Base-by-base conservation (phyloP, 106 monocot species). In the Narthecium ossifragum region DNA sequence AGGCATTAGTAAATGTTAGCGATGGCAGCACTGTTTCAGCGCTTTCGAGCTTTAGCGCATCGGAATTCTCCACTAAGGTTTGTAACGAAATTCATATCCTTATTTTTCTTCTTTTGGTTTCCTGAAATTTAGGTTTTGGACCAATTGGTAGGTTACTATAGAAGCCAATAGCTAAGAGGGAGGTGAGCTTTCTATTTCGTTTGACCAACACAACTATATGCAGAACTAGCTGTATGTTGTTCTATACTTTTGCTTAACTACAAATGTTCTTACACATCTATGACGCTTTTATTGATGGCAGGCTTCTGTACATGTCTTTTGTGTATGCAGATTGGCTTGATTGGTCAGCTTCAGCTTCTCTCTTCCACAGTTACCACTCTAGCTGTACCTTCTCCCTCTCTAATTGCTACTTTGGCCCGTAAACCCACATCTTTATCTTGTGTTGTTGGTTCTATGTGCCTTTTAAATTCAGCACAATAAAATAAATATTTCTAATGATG, bases 311-410 rank as follows among this genome's bases (percentile, higher is more conserved):
- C 41, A 26, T 60, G 30, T 2, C 62, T 59, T 36, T 58, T 53
- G 53, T 56, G 71, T 24, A 13, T 80, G 78, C 83, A 98, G 96
- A 84, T 98, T 51, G 84, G 71, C 66, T 79, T 98, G 73, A 68
- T 85, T 46, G 98, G 98, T 31, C 87, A 98, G 60, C 91, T 98
- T 61, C 98, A 98, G 68, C 98, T 98, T 66, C 78, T 98, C 71
- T 98, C 98, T 39, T 98, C 98, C 36, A 91, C 91, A 17, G 81
- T 98, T 48, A 81, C 86, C 26, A 88, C 91, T 60, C 72, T 98
- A 43, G 84, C 98, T 34, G 87, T 98, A 47, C 98, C 98, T 52
- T 91, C 83, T 75, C 98, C 98, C 28, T 98, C 98, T 54, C 72
- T 98, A 56, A 79, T 79, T 59, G 98, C 91, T 73, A 98, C 91